Evolutionary conservation across 345 rosid genomes (phyloP).

Genomic region (Eutrema japonicum): DNA sequence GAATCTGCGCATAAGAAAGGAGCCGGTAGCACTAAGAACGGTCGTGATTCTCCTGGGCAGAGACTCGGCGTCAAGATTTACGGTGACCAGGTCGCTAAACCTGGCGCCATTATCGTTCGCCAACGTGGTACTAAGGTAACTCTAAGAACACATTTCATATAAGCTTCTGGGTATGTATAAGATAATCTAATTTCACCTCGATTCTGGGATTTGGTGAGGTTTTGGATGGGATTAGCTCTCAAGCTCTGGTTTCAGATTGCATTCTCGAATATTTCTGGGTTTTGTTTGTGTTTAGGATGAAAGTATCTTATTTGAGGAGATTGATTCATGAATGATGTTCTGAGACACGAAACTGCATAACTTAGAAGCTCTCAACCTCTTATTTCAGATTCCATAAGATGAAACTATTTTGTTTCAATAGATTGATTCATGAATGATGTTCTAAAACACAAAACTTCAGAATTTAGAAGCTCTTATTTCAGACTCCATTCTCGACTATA

Average conservation of each 20-base stretch:
- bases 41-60: conserved; percentile 90
- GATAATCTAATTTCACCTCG: neutral
- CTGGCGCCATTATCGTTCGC: conserved; percentile 89
- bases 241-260: neutral
- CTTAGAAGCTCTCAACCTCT: no score
- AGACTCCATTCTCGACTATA: neutral
- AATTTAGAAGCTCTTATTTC: conserved; percentile 12
- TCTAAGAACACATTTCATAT: neutral
- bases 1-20: conserved; percentile 97
- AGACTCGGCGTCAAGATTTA: conserved; percentile 92
- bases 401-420: no score
- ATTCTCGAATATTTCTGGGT: neutral
- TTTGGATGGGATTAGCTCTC: neutral
- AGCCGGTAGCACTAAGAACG: conserved; percentile 99
- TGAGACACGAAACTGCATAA: neutral
- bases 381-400: no score
- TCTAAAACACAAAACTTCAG: neutral
- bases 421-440: neutral
- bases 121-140: conserved; percentile 97
- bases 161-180: neutral
- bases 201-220: neutral
- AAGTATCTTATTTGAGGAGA: neutral
- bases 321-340: neutral
- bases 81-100: conserved; percentile 91
- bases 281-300: neutral